A percentile compares a stretch with the other conserved stretches of the same genome.
Evolutionary conservation across 768 basidiomycete genomes (phyloP).

Genomic region (Cystobasidium ongulense): DNA sequence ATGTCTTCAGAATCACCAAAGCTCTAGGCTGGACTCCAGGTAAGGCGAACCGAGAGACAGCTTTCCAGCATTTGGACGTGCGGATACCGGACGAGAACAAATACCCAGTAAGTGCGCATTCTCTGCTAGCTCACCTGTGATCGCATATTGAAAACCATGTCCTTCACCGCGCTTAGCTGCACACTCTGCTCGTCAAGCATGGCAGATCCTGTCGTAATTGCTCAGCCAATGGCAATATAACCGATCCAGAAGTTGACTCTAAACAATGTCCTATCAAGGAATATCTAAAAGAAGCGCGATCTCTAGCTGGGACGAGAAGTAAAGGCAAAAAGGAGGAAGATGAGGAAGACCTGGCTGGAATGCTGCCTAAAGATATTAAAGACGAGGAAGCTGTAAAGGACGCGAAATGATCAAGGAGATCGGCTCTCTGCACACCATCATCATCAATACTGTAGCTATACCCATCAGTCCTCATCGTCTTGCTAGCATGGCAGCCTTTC

Average conservation of each 20-base stretch:
- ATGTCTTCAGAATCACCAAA: conserved; percentile 39
- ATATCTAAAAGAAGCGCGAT: conserved; percentile 16
- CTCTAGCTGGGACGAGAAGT: not conserved
- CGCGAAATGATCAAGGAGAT: not conserved
- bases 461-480: not conserved
- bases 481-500: not conserved
- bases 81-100: conserved; percentile 20
- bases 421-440: not conserved
- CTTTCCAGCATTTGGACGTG: conserved; percentile 31
- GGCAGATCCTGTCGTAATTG: conserved; percentile 39
- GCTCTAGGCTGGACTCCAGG: conserved; percentile 39
- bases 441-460: not conserved
- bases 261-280: conserved; percentile 18
- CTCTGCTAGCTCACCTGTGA: not conserved
- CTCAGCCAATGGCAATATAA: conserved; percentile 37
- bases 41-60: conserved; percentile 31
- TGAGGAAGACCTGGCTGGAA: not conserved
- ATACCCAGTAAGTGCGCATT: conserved; percentile 18
- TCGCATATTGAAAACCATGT: too few species aligned
- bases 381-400: conserved; percentile 18
- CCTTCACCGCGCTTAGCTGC: conserved; percentile 18
- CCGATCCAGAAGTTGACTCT: conserved; percentile 12
- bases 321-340: conserved; percentile 17
- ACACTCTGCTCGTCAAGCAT: conserved; percentile 39
- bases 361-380: conserved; percentile 21